phyloP scores from a whole-genome alignment of 2,329 filamentous ascomycete genomes.

The Alternaria sp. region DNA sequence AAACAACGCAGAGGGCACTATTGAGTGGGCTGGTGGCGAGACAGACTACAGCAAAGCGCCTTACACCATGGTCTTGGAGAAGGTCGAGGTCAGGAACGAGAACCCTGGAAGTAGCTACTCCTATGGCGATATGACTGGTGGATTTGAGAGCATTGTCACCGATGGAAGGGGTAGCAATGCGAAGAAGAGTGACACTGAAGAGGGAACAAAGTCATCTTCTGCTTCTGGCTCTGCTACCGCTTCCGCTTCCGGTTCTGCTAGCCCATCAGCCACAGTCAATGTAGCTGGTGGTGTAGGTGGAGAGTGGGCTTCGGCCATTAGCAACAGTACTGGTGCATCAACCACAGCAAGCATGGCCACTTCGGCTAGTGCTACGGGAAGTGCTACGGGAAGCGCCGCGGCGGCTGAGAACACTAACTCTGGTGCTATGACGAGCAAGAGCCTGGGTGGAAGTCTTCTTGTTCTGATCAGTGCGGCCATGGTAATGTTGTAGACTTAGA shows the following conservation, averaged over 20 bases:
- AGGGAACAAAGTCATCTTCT: not conserved
- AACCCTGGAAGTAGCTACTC: constrained; percentile 58
- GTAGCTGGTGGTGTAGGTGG: not conserved
- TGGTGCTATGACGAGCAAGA: not conserved
- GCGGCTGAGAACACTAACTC: not conserved
- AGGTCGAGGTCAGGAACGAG: constrained; percentile 58
- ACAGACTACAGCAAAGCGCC: constrained; percentile 56
- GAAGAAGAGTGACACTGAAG: not conserved
- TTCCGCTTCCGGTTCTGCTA: not conserved
- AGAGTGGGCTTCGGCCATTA: not conserved
- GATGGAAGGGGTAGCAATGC: not conserved
- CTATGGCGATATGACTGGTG: constrained; percentile 57
- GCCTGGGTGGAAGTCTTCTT: not conserved
- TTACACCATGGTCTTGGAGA: constrained; percentile 60
- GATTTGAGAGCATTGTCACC: constrained; percentile 53
- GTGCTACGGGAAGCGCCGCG: not conserved
- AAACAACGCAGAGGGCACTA: constrained; percentile 60
- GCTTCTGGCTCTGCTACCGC: not conserved
- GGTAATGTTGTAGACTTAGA: not conserved
- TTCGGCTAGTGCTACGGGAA: not conserved
- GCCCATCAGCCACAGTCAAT: not conserved
- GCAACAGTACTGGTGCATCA: not conserved
- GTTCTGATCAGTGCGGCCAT: not conserved
- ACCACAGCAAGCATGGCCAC: not conserved
- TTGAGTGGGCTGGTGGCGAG: constrained; percentile 71